phyloP scores from a whole-genome alignment of 176 grass and related monocot species.

The Cenchrus fungigraminus region DNA sequence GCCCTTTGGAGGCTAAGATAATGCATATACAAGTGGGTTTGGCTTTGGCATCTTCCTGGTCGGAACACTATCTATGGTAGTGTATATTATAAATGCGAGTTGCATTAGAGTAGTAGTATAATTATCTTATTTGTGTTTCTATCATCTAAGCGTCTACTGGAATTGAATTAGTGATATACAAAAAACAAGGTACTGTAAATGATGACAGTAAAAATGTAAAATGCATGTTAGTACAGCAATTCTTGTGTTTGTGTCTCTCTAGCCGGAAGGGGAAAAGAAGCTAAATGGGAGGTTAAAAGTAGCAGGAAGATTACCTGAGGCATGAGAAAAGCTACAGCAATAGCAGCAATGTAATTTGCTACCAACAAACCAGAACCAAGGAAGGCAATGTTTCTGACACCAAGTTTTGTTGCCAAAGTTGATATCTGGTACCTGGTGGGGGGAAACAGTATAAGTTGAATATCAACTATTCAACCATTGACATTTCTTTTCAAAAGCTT shows the following conservation, averaged over 20 bases:
- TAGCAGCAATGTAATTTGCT: constrained; percentile 86
- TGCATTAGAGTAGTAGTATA: not conserved
- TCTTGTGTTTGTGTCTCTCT: not conserved
- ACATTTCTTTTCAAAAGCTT: constrained; percentile 13
- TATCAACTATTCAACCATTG: constrained; percentile 19
- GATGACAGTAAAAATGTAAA: not conserved
- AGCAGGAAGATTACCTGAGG: constrained; percentile 67
- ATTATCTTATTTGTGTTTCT: not conserved
- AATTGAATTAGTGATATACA: constrained; percentile 21
- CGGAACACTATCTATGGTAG: not conserved
- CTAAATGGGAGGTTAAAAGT: not conserved
- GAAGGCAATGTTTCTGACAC: constrained; percentile 97
- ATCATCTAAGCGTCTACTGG: constrained; percentile 2
- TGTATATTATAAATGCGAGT: not conserved
- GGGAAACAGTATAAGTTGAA: not conserved
- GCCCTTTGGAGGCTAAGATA: not conserved
- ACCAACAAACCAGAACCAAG: constrained; percentile 91
- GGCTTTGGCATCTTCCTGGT: not conserved
- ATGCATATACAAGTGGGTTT: not conserved
- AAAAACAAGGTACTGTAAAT: not conserved
- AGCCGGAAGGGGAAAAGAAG: constrained; percentile 28
- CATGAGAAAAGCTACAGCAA: constrained; percentile 77
- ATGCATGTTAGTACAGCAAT: constrained; percentile 1
- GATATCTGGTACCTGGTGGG: constrained; percentile 81
- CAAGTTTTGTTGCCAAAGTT: constrained; percentile 96